Conservation (phyloP, 257 asterid species). For the Salvia splendens region DNA sequence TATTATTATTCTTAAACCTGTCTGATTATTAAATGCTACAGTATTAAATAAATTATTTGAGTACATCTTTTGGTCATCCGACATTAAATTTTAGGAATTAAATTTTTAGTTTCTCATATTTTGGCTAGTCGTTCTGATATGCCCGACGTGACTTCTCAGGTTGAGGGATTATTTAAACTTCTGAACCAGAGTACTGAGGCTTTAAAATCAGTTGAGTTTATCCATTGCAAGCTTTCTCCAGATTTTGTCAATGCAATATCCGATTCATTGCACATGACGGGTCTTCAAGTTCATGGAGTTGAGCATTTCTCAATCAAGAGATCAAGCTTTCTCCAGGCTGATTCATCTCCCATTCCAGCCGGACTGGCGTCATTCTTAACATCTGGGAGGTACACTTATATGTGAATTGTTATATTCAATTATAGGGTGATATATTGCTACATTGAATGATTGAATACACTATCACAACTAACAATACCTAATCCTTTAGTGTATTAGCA, state of each 20-base stretch:
- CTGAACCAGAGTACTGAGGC: constrained; percentile 65
- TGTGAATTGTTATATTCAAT: constrained; percentile 23
- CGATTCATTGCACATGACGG: constrained; percentile 55
- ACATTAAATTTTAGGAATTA: not conserved
- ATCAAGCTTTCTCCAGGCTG: constrained; percentile 68
- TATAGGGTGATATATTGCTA: constrained; percentile 2
- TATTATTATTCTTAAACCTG: not conserved
- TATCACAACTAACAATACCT: too few relatives aligned
- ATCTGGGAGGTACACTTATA: constrained; percentile 63
- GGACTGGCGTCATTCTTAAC: constrained; percentile 65
- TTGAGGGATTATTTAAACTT: constrained; percentile 81
- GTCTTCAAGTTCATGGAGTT: constrained; percentile 61
- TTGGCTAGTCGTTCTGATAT: constrained; percentile 35
- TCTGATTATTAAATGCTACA: not conserved
- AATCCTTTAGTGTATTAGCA: too few relatives aligned
- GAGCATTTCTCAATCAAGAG: constrained; percentile 82
- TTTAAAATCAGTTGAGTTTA: constrained; percentile 63
- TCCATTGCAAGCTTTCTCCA: constrained; percentile 86
- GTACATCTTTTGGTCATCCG: constrained; percentile 4
- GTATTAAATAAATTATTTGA: constrained; percentile 9
- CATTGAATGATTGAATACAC: not conserved
- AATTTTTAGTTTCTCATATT: constrained; percentile 20
- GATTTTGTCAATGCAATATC: constrained; percentile 66
- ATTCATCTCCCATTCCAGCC: constrained; percentile 54
- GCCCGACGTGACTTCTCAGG: constrained; percentile 50